Conservation (phyloP, 2,329 filamentous ascomycete genomes). For the Aspergillus brunneoviolaceus region DNA sequence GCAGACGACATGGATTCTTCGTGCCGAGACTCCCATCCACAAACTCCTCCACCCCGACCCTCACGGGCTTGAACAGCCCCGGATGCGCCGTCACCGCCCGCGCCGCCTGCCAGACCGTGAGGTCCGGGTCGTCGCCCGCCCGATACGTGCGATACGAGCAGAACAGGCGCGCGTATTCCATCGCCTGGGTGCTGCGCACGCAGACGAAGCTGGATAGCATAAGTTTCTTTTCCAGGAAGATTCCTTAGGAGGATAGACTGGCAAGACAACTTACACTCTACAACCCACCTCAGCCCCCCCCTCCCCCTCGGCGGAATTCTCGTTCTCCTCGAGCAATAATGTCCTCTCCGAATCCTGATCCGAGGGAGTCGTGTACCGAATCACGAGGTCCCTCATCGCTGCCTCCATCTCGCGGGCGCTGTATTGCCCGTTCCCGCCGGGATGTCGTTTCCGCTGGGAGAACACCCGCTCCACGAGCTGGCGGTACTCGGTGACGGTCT, state of each 20-base stretch:
- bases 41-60: constrained; percentile 4
- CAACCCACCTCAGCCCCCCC: background rate
- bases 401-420: background rate
- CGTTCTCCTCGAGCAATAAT: background rate
- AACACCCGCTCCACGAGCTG: constrained; percentile 28
- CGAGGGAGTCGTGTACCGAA: background rate
- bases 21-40: background rate
- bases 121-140: background rate
- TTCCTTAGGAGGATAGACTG: no score
- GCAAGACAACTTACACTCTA: background rate
- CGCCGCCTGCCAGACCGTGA: background rate
- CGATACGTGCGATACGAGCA: background rate
- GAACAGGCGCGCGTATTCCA: background rate
- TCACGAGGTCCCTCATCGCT: constrained; percentile 18
- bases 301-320: background rate
- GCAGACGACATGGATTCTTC: background rate
- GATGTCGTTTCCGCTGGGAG: constrained; percentile 14
- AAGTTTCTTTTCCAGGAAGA: no score
- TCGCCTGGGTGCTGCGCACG: background rate
- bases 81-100: background rate
- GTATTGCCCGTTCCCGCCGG: background rate
- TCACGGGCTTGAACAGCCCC: background rate
- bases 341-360: background rate
- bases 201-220: background rate
- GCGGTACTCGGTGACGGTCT: constrained; percentile 34